Evolutionary conservation across 306 rosid species (phyloP).

Genomic region (Prunus dulcis): DNA sequence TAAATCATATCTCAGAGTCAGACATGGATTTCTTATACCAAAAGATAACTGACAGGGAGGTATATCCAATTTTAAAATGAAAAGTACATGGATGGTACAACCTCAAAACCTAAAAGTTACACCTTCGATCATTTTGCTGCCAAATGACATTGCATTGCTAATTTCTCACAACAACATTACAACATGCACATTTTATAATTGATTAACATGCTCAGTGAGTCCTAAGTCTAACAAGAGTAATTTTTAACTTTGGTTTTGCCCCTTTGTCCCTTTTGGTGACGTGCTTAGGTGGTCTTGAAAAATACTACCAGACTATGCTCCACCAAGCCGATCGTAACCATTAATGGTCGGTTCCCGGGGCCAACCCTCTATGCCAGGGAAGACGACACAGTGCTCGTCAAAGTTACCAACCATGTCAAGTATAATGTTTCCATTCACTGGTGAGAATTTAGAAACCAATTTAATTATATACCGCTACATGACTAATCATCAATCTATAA

Average conservation of each 20-base stretch:
- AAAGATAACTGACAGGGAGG: conserved; percentile 3
- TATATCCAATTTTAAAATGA: background rate
- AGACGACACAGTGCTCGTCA: conserved; percentile 71
- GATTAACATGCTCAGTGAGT: background rate
- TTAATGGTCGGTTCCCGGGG: conserved; percentile 85
- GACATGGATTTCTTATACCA: background rate
- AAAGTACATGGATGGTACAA: conserved; percentile 27
- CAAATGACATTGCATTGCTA: background rate
- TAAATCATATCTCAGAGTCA: background rate
- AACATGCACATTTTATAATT: background rate
- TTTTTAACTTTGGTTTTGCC: background rate
- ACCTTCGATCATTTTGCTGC: background rate
- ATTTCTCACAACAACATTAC: background rate
- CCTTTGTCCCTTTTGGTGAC: background rate
- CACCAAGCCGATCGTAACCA: conserved; percentile 59
- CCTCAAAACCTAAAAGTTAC: conserved; percentile 22
- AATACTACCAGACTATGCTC: conserved; percentile 59
- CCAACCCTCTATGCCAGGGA: conserved; percentile 90
- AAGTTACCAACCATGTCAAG: conserved; percentile 61
- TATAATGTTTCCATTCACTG: conserved; percentile 76
- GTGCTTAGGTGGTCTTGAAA: conserved; percentile 61
- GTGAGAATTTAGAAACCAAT: conserved; percentile 24
- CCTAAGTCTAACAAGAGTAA: background rate
- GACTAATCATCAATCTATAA: background rate
- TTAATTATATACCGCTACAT: background rate